A percentile compares a stretch with the other conserved stretches of the same genome.
Evolutionary conservation across 2,329 filamentous ascomycete genomes (phyloP).

Genomic region (Coniochaeta pulveracea): DNA sequence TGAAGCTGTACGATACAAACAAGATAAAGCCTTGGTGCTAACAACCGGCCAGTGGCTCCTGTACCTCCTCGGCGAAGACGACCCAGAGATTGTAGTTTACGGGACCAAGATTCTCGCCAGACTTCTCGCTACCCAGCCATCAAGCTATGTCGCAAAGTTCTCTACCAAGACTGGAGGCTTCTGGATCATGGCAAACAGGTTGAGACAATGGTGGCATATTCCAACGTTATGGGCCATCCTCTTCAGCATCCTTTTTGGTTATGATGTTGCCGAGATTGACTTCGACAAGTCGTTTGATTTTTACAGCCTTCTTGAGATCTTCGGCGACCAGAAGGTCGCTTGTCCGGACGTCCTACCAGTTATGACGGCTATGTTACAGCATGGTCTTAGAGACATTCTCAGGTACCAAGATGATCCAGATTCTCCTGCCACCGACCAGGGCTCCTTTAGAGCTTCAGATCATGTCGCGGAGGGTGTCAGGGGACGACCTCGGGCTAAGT

Average conservation of each 20-base stretch:
- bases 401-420: slow-evolving; percentile 49
- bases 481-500: slow-evolving; percentile 38
- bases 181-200: slow-evolving; percentile 66
- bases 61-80: slow-evolving; percentile 79
- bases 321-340: slow-evolving; percentile 55
- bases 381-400: slow-evolving; percentile 63
- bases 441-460: slow-evolving; percentile 12
- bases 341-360: slow-evolving; percentile 72
- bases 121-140: slow-evolving; percentile 71
- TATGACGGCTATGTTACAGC: slow-evolving; percentile 77
- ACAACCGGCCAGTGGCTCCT: slow-evolving; percentile 61
- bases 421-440: slow-evolving; percentile 29
- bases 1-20: slow-evolving; percentile 10
- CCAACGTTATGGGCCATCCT: slow-evolving; percentile 78
- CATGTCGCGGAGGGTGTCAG: slow-evolving; percentile 11
- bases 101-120: slow-evolving; percentile 76
- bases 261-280: slow-evolving; percentile 65
- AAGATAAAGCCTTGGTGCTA: slow-evolving; percentile 17
- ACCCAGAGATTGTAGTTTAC: slow-evolving; percentile 70
- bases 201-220: slow-evolving; percentile 83
- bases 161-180: slow-evolving; percentile 77
- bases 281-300: slow-evolving; percentile 65
- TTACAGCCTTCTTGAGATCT: slow-evolving; percentile 61
- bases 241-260: slow-evolving; percentile 79
- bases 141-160: slow-evolving; percentile 76